These are phyloP conservation scores for Mycena filopes DNA, from an alignment of 768 basidiomycete genomes.

Conservation along the genomic window DNA sequence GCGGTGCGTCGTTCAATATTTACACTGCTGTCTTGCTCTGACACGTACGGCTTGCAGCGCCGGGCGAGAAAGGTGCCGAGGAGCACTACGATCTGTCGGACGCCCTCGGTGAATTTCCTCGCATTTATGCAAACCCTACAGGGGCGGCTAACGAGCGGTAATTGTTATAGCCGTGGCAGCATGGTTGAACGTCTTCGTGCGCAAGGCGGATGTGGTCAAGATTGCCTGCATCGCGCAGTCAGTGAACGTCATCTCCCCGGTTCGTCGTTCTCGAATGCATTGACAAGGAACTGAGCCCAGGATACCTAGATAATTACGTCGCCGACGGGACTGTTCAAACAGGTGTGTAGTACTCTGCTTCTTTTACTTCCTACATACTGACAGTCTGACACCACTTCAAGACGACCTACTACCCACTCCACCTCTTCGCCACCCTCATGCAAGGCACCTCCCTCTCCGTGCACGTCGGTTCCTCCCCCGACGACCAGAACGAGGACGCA, in stretches of 20 bases:
- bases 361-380: background rate
- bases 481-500: conserved; percentile 35
- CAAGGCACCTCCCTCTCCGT: conserved; percentile 55
- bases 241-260: conserved; percentile 61
- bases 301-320: conserved; percentile 57
- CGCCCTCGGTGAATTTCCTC: conserved; percentile 53
- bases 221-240: conserved; percentile 73
- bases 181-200: conserved; percentile 70
- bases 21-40: background rate
- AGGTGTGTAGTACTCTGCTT: no score
- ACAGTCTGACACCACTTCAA: conserved; percentile 38
- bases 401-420: conserved; percentile 63
- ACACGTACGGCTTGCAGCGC: conserved; percentile 41
- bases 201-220: conserved; percentile 67
- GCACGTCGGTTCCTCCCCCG: conserved; percentile 48
- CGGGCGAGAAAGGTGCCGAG: conserved; percentile 61
- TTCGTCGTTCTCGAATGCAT: conserved; percentile 33
- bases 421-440: conserved; percentile 68
- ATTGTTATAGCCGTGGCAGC: conserved; percentile 60
- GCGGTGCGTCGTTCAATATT: conserved; percentile 39
- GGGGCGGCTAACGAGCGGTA: no score
- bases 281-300: no score
- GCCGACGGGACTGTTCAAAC: conserved; percentile 50
- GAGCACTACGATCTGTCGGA: conserved; percentile 66
- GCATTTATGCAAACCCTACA: no score